phyloP scores from a whole-genome alignment of 768 basidiomycete species.

The Melanogaster broomeanus region DNA sequence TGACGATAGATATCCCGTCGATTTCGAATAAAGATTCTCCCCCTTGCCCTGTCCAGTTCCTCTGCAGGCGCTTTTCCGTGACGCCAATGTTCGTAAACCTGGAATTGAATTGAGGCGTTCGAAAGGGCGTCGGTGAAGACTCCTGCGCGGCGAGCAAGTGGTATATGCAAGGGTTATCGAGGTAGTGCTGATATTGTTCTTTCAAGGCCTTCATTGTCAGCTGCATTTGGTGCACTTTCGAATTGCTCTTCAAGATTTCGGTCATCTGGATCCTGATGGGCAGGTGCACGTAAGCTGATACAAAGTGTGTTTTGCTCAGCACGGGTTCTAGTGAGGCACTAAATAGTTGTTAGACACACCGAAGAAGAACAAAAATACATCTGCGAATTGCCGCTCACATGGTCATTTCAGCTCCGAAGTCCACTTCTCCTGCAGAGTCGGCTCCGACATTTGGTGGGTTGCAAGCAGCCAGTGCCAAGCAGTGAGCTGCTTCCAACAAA shows the following conservation, averaged over 20 bases:
- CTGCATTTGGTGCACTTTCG: conserved; percentile 12
- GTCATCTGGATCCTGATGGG: conserved; percentile 20
- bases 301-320: conserved; percentile 17
- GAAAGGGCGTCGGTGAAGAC: background rate
- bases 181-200: conserved; percentile 8
- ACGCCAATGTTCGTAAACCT: background rate
- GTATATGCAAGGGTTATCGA: conserved; percentile 15
- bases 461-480: conserved; percentile 8
- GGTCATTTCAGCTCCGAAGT: conserved; percentile 9
- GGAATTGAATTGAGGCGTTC: background rate
- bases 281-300: conserved; percentile 13
- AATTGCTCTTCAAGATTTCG: conserved; percentile 1
- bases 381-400: conserved; percentile 7
- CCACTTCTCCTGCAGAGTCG: conserved; percentile 6
- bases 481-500: conserved; percentile 15
- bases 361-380: too few species aligned
- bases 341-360: background rate
- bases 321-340: conserved; percentile 20
- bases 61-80: background rate
- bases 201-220: conserved; percentile 14
- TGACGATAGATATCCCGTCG: background rate
- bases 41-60: background rate
- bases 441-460: too few species aligned
- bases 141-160: conserved; percentile 3
- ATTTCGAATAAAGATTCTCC: background rate